phyloP scores from a whole-genome alignment of 768 basidiomycete species.

The Collybia nuda region DNA sequence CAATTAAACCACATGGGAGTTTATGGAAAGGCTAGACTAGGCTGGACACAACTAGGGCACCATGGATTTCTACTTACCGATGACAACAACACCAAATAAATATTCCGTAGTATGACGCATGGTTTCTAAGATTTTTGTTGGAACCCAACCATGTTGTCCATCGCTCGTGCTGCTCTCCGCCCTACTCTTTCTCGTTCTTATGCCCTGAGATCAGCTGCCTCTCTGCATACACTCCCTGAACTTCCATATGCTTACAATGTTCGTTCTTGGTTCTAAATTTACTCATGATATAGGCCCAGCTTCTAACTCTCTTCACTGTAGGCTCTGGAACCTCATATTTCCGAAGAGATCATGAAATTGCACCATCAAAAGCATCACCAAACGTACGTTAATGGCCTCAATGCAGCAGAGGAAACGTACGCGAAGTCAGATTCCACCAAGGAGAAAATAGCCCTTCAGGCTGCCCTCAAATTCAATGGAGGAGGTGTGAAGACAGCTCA shows the following conservation, averaged over 20 bases:
- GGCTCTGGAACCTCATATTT: slow-evolving; percentile 93
- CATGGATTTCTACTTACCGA: background rate
- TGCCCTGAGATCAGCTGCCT: slow-evolving; percentile 38
- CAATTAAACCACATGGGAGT: no score
- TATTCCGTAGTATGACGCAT: slow-evolving; percentile 17
- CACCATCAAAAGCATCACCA: slow-evolving; percentile 93
- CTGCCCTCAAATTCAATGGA: slow-evolving; percentile 97
- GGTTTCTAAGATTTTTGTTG: background rate
- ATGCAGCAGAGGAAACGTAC: slow-evolving; percentile 88
- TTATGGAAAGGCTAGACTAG: no score
- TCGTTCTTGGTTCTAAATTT: slow-evolving; percentile 14
- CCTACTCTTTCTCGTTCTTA: slow-evolving; percentile 47
- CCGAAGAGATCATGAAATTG: slow-evolving; percentile 88
- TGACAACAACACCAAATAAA: slow-evolving; percentile 8
- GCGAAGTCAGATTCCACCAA: slow-evolving; percentile 62
- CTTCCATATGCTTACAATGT: slow-evolving; percentile 84
- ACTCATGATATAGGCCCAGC: background rate
- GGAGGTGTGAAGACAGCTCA: slow-evolving; percentile 53
- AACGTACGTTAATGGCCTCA: slow-evolving; percentile 92
- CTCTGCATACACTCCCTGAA: slow-evolving; percentile 72
- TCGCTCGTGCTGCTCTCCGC: slow-evolving; percentile 41
- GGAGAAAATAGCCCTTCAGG: slow-evolving; percentile 81
- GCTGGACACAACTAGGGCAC: background rate
- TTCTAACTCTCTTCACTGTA: slow-evolving; percentile 22
- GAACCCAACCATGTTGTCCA: slow-evolving; percentile 43